These are phyloP conservation scores for Alternaria sp. DNA, from an alignment of 2,329 filamentous ascomycete species.

Conservation along the genomic window DNA sequence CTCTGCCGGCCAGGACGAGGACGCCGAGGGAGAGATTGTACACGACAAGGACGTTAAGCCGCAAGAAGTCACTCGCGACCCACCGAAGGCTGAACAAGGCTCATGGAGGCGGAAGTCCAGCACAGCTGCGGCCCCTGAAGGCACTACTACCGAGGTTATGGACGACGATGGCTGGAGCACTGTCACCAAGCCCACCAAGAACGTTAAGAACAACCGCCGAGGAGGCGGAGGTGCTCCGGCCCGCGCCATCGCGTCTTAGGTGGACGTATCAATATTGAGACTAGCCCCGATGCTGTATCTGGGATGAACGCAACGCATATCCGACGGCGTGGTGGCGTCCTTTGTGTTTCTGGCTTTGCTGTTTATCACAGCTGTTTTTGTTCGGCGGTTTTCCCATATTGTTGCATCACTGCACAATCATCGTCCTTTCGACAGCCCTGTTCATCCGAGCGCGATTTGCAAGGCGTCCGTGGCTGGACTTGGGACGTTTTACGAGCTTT, in stretches of 20 bases:
- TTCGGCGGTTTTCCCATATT: slow-evolving; percentile 24
- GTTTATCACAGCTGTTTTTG: slow-evolving; percentile 32
- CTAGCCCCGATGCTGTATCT: slow-evolving; percentile 22
- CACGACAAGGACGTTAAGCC: slow-evolving; percentile 62
- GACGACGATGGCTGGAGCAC: slow-evolving; percentile 63
- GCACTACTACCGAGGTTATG: slow-evolving; percentile 53
- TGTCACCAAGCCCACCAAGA: slow-evolving; percentile 55
- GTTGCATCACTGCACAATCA: slow-evolving; percentile 24
- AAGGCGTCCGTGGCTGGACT: slow-evolving; percentile 23
- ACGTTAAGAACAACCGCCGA: slow-evolving; percentile 45
- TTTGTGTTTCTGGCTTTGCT: slow-evolving; percentile 25
- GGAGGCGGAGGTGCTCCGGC: slow-evolving; percentile 47
- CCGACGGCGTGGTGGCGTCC: slow-evolving; percentile 32
- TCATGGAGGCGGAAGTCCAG: slow-evolving; percentile 49
- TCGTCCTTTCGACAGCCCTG: slow-evolving; percentile 14
- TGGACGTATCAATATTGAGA: slow-evolving; percentile 11
- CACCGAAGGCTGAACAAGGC: slow-evolving; percentile 48
- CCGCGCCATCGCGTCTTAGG: slow-evolving; percentile 57
- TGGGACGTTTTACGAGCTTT: slow-evolving; percentile 20
- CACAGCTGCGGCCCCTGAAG: slow-evolving; percentile 39
- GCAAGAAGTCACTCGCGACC: slow-evolving; percentile 59
- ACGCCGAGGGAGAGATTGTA: slow-evolving; percentile 58
- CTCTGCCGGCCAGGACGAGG: slow-evolving; percentile 51
- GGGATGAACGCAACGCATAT: slow-evolving; percentile 37
- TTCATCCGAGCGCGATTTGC: slow-evolving; percentile 17